Evolutionary conservation across 2,329 filamentous ascomycete genomes (phyloP).

Genomic region (Mycogone perniciosa): DNA sequence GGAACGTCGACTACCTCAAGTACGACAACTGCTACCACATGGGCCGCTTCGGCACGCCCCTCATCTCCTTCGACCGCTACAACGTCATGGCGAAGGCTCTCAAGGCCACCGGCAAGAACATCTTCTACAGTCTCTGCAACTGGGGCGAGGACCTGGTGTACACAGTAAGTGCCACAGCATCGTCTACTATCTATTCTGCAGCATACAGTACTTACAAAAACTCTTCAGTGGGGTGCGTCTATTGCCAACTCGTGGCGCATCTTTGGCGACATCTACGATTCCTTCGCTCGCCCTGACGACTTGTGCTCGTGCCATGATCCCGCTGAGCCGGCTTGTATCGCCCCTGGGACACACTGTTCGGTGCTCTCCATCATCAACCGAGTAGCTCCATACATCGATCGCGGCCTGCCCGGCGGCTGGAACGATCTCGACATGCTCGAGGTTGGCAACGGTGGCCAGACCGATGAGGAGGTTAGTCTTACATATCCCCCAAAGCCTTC

Average conservation of each 20-base stretch:
- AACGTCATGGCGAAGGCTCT: conserved; percentile 28
- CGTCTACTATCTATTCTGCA: background rate
- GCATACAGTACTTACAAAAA: background rate
- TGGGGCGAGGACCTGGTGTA: conserved; percentile 23
- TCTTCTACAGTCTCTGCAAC: conserved; percentile 29
- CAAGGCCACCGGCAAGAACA: conserved; percentile 24
- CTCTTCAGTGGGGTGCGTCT: conserved; percentile 7
- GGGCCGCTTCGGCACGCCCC: conserved; percentile 8
- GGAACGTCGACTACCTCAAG: conserved; percentile 49
- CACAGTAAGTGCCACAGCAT: background rate
- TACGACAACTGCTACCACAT: conserved; percentile 40
- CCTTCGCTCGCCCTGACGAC: conserved; percentile 20
- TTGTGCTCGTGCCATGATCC: conserved; percentile 9
- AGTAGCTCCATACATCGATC: conserved; percentile 7
- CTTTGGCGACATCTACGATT: conserved; percentile 29
- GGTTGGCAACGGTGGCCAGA: conserved; percentile 11
- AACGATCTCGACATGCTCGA: conserved; percentile 12
- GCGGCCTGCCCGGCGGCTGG: conserved; percentile 9
- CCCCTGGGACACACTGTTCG: conserved; percentile 10
- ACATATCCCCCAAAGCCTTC: background rate
- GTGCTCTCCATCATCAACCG: conserved; percentile 11
- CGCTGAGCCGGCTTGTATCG: conserved; percentile 8
- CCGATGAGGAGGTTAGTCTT: conserved; percentile 7
- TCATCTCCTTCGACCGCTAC: conserved; percentile 11
- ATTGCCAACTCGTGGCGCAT: conserved; percentile 28